These are phyloP conservation scores for Shiraia bambusicola DNA, from an alignment of 2,329 filamentous ascomycete genomes.

Conservation along the genomic window DNA sequence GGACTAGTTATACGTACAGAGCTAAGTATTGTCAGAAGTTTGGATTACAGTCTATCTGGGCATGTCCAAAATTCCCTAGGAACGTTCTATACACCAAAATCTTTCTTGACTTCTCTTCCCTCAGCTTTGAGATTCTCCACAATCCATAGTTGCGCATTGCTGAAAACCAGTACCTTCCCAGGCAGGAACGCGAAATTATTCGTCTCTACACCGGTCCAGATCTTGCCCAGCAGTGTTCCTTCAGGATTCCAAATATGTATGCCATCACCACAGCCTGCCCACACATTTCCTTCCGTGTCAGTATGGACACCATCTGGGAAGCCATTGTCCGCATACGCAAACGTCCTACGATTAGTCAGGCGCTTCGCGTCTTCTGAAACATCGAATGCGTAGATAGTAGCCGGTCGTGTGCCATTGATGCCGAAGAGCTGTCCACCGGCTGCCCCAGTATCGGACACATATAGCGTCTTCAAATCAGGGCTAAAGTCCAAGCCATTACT, in stretches of 20 bases:
- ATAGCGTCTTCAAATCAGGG: conserved; percentile 48
- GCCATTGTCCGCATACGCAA: conserved; percentile 58
- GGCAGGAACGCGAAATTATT: conserved; percentile 44
- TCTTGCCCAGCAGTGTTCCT: conserved; percentile 58
- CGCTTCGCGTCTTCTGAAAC: conserved; percentile 41
- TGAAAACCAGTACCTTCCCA: conserved; percentile 38
- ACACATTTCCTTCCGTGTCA: conserved; percentile 58
- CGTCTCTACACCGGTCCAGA: conserved; percentile 51
- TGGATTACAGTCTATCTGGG: too few species aligned
- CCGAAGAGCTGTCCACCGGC: conserved; percentile 15
- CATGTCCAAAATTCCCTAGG: too few species aligned
- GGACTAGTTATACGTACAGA: too few species aligned
- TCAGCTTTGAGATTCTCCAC: conserved; percentile 38
- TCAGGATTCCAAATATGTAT: conserved; percentile 56
- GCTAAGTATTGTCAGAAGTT: too few species aligned
- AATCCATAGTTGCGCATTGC: conserved; percentile 39
- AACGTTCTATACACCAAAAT: conserved; percentile 28
- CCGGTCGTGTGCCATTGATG: conserved; percentile 43
- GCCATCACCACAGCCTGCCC: conserved; percentile 57
- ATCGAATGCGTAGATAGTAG: conserved; percentile 48
- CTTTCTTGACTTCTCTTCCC: conserved; percentile 39
- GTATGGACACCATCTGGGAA: conserved; percentile 62
- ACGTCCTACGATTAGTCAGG: conserved; percentile 47
- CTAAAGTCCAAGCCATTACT: conserved; percentile 51
- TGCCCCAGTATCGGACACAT: conserved; percentile 54